phyloP scores from a whole-genome alignment of 2,329 filamentous ascomycete species.

The Pyricularia grisea region DNA sequence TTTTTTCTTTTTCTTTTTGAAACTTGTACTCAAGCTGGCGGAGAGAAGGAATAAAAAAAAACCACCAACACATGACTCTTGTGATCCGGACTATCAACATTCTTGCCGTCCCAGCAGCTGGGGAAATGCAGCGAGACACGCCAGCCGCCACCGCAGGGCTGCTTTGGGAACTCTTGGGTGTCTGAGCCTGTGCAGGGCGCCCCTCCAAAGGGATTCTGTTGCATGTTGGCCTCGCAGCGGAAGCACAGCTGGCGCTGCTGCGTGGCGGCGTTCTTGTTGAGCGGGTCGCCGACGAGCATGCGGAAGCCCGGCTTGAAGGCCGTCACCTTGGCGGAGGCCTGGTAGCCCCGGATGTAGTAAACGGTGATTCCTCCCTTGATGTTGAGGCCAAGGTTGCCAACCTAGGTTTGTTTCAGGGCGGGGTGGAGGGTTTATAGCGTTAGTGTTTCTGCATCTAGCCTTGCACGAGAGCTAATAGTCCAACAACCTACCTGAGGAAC shows the following conservation, averaged over 20 bases:
- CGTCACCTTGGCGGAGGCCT: slow-evolving; percentile 7
- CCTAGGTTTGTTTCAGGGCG: background rate
- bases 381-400: slow-evolving; percentile 10
- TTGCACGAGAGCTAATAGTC: too few species aligned
- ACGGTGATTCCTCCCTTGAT: slow-evolving; percentile 11
- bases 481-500: slow-evolving; percentile 5
- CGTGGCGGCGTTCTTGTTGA: slow-evolving; percentile 6
- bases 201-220: slow-evolving; percentile 15
- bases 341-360: slow-evolving; percentile 11
- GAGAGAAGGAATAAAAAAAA: background rate
- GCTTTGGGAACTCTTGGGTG: slow-evolving; percentile 25
- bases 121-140: slow-evolving; percentile 31
- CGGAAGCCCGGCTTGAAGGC: slow-evolving; percentile 14
- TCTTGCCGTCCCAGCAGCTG: slow-evolving; percentile 32
- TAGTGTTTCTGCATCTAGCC: too few species aligned
- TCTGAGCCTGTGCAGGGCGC: slow-evolving; percentile 20
- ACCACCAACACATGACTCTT: slow-evolving; percentile 12
- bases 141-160: slow-evolving; percentile 27
- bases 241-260: slow-evolving; percentile 13
- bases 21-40: background rate
- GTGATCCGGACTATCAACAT: slow-evolving; percentile 33
- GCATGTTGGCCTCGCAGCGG: slow-evolving; percentile 12
- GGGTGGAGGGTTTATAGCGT: background rate
- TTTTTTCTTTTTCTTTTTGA: background rate
- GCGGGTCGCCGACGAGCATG: slow-evolving; percentile 15